Percentiles rank a stretch among this genome's conserved stretches.
These are phyloP conservation scores for Trichoderma erinaceum DNA, from an alignment of 495 filamentous ascomycete genomes.

Conservation along the genomic window DNA sequence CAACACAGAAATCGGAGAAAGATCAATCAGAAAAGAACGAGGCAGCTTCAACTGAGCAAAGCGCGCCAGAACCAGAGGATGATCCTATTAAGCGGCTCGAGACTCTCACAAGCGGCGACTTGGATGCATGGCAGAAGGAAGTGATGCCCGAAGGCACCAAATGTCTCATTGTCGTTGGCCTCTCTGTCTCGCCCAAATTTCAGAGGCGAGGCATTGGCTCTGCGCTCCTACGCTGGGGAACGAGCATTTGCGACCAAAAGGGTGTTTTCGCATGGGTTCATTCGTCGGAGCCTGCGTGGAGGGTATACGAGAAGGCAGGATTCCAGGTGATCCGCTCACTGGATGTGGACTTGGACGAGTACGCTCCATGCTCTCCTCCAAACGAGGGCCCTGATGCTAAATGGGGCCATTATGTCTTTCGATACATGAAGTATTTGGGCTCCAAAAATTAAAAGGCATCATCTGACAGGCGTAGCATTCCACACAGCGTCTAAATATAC, in stretches of 20 bases:
- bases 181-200: slow-evolving; percentile 23
- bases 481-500: neutral
- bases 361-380: slow-evolving; percentile 18
- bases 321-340: slow-evolving; percentile 22
- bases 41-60: neutral
- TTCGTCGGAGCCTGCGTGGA: slow-evolving; percentile 26
- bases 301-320: slow-evolving; percentile 25
- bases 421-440: slow-evolving; percentile 11
- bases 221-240: slow-evolving; percentile 39
- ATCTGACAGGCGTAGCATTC: neutral
- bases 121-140: slow-evolving; percentile 23
- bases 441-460: neutral
- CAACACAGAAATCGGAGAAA: neutral
- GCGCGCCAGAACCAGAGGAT: neutral
- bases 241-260: slow-evolving; percentile 35
- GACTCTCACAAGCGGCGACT: slow-evolving; percentile 22
- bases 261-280: slow-evolving; percentile 29
- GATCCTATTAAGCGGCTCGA: slow-evolving; percentile 23
- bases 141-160: slow-evolving; percentile 21
- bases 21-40: neutral
- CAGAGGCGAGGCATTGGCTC: slow-evolving; percentile 35
- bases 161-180: slow-evolving; percentile 25
- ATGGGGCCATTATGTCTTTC: slow-evolving; percentile 16
- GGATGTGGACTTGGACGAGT: slow-evolving; percentile 27
- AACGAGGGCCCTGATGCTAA: neutral